Conservation (phyloP, 192 early-diverging fungal genomes). For the Phycomyces nitens region DNA sequence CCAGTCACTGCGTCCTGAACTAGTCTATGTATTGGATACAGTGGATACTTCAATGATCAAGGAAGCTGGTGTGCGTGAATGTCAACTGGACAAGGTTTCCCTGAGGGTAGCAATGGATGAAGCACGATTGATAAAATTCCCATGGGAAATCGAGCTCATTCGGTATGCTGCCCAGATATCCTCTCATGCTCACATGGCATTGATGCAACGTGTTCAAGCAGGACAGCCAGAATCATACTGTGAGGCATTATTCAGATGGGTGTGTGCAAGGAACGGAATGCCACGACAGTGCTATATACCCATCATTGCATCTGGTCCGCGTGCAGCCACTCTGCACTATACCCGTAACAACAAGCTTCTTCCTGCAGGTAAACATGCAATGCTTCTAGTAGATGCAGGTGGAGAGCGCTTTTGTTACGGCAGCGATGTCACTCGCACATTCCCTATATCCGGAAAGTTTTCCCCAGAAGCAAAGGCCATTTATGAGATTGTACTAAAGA, state of each 20-base stretch:
- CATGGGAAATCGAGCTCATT: conserved; percentile 71
- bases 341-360: conserved; percentile 66
- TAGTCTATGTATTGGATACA: conserved; percentile 49
- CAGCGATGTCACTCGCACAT: conserved; percentile 87
- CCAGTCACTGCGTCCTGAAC: conserved; percentile 39
- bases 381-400: conserved; percentile 86
- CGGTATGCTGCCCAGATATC: conserved; percentile 72
- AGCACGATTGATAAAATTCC: conserved; percentile 77
- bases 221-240: conserved; percentile 72
- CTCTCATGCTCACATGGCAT: conserved; percentile 69
- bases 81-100: conserved; percentile 18
- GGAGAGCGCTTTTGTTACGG: conserved; percentile 78
- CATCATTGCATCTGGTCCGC: conserved; percentile 77
- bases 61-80: background rate
- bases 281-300: conserved; percentile 77
- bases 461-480: conserved; percentile 66
- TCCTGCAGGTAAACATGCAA: conserved; percentile 33
- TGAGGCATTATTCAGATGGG: conserved; percentile 75
- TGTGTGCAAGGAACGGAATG: conserved; percentile 63
- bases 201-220: conserved; percentile 70
- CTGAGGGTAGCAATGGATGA: conserved; percentile 62
- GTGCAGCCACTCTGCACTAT: conserved; percentile 83
- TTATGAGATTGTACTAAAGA: conserved; percentile 81
- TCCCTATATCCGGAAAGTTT: conserved; percentile 76
- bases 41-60: conserved; percentile 39